Evolutionary conservation across 805 yeast species (phyloP), one percentile per base, ranked within the genome.

Genomic region (Candida railenensis): DNA sequence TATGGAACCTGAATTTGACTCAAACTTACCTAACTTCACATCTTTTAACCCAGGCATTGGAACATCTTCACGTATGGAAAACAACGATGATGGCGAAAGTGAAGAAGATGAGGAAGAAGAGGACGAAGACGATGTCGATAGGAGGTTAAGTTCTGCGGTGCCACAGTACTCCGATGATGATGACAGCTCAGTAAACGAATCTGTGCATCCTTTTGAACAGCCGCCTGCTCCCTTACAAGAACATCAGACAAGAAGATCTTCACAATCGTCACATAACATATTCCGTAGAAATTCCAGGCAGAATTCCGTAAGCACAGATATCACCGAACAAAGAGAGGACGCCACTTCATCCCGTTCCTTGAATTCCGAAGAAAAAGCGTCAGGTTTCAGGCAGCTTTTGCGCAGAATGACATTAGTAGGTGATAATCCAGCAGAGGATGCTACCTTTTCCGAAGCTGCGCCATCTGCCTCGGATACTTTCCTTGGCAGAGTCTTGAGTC

Each of bases 401-500:
- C 60, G 74, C 9, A 66, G 58, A 44, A 64, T 70, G 58, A 61
- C 75, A 1, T 53, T 69, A 36, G 21, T n/a, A 12, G 44, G 32
- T 11, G 43, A 42, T 7, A 53, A 41, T 36, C 33, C 34, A 40
- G 45, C 22, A 18, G 44, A 39, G 3, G 53, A 49, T 18, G 45
- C 48, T n/a, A 53, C 49, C 18, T 37, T 44, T 3, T 47, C 49
- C 3, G 60, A 53, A 3, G 28, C 12, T n/a, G 30, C 39, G 46
- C 55, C 55, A 1, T 61, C 73, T 0, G 54, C 54, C 2, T 60
- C 68, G 4, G 76, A 72, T 44, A 63, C 75, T 1, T 68, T 72
- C 42, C 53, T 72, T 39, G 77, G 76, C 3, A 53, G 67, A 22
- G 67, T 72, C 3, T 53, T 71, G 44, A 53, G 51, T 37, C 53